These are phyloP conservation scores for Eucalyptus sp. DNA, from an alignment of 345 rosid genomes.

Conservation along the genomic window DNA sequence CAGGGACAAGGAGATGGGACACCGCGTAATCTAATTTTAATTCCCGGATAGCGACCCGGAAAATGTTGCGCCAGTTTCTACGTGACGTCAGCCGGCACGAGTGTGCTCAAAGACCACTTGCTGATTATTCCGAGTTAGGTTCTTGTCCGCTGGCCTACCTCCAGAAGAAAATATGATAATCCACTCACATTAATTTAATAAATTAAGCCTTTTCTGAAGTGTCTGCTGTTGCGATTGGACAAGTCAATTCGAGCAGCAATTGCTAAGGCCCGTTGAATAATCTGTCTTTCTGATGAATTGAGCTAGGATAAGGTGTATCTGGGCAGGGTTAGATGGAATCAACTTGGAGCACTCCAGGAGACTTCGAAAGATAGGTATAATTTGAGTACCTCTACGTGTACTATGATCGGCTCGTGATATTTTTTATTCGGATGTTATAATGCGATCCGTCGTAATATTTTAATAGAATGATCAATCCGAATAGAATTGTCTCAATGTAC, in stretches of 20 bases:
- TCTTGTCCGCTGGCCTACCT: not conserved
- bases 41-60: not conserved
- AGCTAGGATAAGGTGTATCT: not conserved
- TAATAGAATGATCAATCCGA: not conserved
- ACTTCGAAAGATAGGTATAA: not conserved
- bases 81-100: not conserved
- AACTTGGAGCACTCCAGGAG: not conserved
- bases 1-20: not conserved
- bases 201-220: not conserved
- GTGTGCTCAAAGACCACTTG: not conserved
- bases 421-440: not conserved
- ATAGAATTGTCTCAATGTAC: not conserved
- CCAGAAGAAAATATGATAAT: not conserved
- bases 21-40: not conserved
- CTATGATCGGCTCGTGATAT: not conserved
- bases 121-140: not conserved
- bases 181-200: not conserved
- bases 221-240: not conserved
- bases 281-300: not conserved
- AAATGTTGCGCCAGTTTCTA: not conserved
- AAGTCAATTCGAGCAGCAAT: not conserved
- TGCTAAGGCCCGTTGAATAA: not conserved
- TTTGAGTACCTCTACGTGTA: not conserved
- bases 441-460: not conserved
- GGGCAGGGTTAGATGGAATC: not conserved